A percentile compares a stretch with the other conserved stretches of the same genome.
These are phyloP conservation scores for Blepharisma undulans DNA, from an alignment of 169 alveolate species.

Conservation along the genomic window DNA sequence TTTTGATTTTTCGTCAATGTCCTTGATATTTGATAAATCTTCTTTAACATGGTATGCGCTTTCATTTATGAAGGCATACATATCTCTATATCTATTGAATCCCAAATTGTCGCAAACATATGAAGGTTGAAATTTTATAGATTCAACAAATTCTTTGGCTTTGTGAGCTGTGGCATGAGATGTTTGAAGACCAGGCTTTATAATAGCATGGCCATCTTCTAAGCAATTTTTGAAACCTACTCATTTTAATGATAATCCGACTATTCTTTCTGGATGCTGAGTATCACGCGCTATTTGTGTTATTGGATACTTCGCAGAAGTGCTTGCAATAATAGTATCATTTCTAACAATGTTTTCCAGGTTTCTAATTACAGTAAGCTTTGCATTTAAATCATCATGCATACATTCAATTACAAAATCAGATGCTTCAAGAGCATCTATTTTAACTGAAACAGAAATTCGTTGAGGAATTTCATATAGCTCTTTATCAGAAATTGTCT, in stretches of 20 bases:
- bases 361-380: constrained; percentile 52
- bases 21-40: constrained; percentile 72
- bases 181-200: constrained; percentile 75
- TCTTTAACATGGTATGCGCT: constrained; percentile 48
- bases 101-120: background rate
- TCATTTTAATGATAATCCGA: constrained; percentile 45
- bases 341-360: constrained; percentile 42
- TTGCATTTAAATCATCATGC: constrained; percentile 61
- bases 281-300: constrained; percentile 74
- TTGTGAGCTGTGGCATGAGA: constrained; percentile 54
- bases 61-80: constrained; percentile 65
- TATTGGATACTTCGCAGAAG: constrained; percentile 70
- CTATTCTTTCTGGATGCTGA: constrained; percentile 60
- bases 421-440: constrained; percentile 46
- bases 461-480: constrained; percentile 38
- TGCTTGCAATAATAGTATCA: constrained; percentile 68
- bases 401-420: constrained; percentile 68
- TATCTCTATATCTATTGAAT: background rate
- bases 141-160: constrained; percentile 47
- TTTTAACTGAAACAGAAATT: background rate
- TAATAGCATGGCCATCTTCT: too few species aligned
- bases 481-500: constrained; percentile 48
- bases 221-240: too few species aligned
- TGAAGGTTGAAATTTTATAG: constrained; percentile 60
- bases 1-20: too few species aligned